Conservation (phyloP, 805 yeast genomes). For the Jamesozyma rosinii region DNA sequence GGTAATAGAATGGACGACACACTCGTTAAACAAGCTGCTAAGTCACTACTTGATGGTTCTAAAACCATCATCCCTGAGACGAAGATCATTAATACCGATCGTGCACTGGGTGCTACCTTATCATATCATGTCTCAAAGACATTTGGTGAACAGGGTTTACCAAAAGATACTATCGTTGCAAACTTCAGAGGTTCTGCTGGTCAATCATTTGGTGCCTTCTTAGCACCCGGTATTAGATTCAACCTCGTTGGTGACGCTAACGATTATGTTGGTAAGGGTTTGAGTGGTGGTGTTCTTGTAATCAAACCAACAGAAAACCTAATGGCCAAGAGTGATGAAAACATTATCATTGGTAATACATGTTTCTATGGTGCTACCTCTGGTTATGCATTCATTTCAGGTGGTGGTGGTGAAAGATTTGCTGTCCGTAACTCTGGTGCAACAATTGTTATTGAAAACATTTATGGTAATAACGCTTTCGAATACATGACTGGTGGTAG, state of each 20-base stretch:
- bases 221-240: conserved; percentile 91
- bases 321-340: conserved; percentile 86
- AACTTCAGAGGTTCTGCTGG: conserved; percentile 91
- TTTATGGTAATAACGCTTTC: conserved; percentile 95
- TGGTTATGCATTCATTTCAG: conserved; percentile 87
- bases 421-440: conserved; percentile 99
- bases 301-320: conserved; percentile 86
- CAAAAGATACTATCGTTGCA: conserved; percentile 92
- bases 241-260: conserved; percentile 96
- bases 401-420: conserved; percentile 97
- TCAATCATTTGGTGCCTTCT: conserved; percentile 96
- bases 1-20: conserved; percentile 94
- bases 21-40: conserved; percentile 89
- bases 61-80: conserved; percentile 88
- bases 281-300: conserved; percentile 88
- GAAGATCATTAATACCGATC: conserved; percentile 88
- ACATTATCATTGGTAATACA: conserved; percentile 92
- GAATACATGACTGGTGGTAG: conserved; percentile 99
- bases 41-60: conserved; percentile 90
- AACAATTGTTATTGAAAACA: conserved; percentile 87
- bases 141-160: conserved; percentile 88
- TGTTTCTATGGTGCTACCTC: conserved; percentile 97
- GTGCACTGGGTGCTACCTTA: conserved; percentile 90
- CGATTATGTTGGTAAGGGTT: conserved; percentile 95
- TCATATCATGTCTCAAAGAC: conserved; percentile 88